These are phyloP conservation scores for Colletotrichum falcatum DNA, from an alignment of 2,329 filamentous ascomycete genomes.

Conservation along the genomic window DNA sequence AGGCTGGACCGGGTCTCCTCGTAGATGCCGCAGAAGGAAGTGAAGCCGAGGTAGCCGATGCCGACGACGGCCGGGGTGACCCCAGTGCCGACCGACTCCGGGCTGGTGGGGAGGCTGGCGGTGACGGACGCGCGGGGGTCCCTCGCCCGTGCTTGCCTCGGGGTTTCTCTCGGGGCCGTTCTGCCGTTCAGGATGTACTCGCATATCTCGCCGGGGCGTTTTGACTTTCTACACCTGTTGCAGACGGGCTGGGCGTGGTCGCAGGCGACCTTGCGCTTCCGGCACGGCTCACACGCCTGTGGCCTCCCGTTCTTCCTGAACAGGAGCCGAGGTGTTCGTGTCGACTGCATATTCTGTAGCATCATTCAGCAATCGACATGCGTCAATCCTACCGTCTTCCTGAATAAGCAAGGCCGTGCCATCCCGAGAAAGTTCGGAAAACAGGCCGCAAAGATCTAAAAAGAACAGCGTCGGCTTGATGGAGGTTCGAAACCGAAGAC, in stretches of 20 bases:
- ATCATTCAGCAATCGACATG: not conserved
- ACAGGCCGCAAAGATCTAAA: not conserved
- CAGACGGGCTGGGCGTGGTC: conserved; percentile 57
- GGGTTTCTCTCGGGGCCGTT: conserved; percentile 4
- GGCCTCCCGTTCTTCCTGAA: conserved; percentile 38
- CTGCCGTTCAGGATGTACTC: conserved; percentile 49
- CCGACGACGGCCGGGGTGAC: conserved; percentile 30
- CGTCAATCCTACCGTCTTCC: not conserved
- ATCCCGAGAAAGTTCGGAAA: conserved; percentile 3
- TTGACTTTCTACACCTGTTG: conserved; percentile 53
- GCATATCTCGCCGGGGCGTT: conserved; percentile 48
- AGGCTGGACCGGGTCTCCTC: conserved; percentile 57
- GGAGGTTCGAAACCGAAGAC: not conserved
- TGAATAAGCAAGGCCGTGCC: not conserved
- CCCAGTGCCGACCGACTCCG: conserved; percentile 26
- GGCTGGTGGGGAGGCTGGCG: conserved; percentile 34
- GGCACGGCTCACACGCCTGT: conserved; percentile 52
- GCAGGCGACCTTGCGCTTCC: conserved; percentile 57
- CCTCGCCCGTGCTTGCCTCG: conserved; percentile 5
- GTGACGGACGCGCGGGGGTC: conserved; percentile 16
- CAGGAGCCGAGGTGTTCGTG: conserved; percentile 26
- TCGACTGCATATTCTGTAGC: conserved; percentile 17
- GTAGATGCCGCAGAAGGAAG: conserved; percentile 56
- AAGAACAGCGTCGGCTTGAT: conserved; percentile 2
- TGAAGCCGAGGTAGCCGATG: conserved; percentile 59